phyloP scores from a whole-genome alignment of 2,329 filamentous ascomycete genomes.

The Sordariomycetes sp. region DNA sequence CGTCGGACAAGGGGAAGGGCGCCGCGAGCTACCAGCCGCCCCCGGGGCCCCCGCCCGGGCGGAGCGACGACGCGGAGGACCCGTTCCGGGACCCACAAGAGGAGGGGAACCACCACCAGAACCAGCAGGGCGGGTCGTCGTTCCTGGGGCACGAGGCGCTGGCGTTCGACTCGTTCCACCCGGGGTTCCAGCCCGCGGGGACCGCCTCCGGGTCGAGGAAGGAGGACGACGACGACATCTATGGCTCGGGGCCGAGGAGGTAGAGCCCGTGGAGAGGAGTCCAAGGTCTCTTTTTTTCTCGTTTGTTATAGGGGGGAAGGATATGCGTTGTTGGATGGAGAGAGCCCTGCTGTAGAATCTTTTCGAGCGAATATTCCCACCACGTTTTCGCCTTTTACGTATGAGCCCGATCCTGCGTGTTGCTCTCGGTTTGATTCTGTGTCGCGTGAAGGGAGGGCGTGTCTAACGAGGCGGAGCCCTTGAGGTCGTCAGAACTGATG shows the following conservation, averaged over 20 bases:
- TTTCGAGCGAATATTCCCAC: too few relatives aligned
- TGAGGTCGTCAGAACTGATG: too few relatives aligned
- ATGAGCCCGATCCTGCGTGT: too few relatives aligned
- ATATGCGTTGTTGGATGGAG: constrained; percentile 14
- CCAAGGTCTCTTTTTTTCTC: neutral
- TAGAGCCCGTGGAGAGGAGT: neutral
- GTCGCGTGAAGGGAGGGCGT: too few relatives aligned
- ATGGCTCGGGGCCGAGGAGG: neutral
- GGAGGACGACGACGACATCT: neutral
- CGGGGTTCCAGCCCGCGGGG: constrained; percentile 16
- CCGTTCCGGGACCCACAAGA: constrained; percentile 19
- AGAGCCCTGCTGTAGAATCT: too few relatives aligned
- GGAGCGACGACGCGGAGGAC: constrained; percentile 20
- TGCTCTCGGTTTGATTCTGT: too few relatives aligned
- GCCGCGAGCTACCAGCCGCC: constrained; percentile 10
- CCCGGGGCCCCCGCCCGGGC: constrained; percentile 8
- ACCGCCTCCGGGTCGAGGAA: constrained; percentile 14
- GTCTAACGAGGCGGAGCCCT: too few relatives aligned
- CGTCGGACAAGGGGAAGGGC: constrained; percentile 15
- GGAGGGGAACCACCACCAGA: constrained; percentile 2
- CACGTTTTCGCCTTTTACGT: too few relatives aligned
- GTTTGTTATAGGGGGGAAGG: constrained; percentile 17
- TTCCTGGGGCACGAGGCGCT: constrained; percentile 8
- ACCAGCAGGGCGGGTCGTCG: constrained; percentile 9
- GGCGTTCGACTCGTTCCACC: constrained; percentile 9